Base-by-base conservation (phyloP, 768 basidiomycete species). In the Clathrus columnatus region DNA sequence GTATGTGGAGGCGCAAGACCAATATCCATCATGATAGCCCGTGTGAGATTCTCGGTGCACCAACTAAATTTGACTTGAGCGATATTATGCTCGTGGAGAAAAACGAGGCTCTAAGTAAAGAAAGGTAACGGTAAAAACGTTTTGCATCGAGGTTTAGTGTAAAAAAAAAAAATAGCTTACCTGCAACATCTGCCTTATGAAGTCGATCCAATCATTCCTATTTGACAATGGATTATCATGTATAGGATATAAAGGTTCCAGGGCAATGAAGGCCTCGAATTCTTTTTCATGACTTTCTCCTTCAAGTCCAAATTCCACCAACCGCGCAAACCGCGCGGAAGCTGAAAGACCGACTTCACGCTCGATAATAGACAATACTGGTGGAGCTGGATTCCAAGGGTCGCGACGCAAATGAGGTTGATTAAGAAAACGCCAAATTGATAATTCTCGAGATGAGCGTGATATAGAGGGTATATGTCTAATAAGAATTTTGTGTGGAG, bases 21-120 rank as follows among this genome's bases (percentile, higher is more conserved):
- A 46, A 54, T 54, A 32, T 54, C 52, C 52, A 54, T 54, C 52
- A 44, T 54, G 43, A 54, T 46, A 18, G 42, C 7, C 18, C 11
- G 46, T 23, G 36, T 4, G 17, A 26, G 7, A 11, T 8, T 44
- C 18, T 45, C 42, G 45, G n/a, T 44, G n/a, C 21, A 50, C 23
- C n/a, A 30, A n/a, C 42, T 23, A 54, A 29, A 44, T 18, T 26
- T 26, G 10, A 32, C 43, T 7, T 26, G 41, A n/a, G 52, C 14
- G 30, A 54, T 45, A 46, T 54, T 54, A 27, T 54, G 52, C 36
- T 54, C 52, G 11, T 54, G 52, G 17, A 54, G 52, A 36, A 54
- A 54, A 11, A 54, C 52, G n/a, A 54, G 24, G 43, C 52, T 36
- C 52, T 54, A 32, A 36, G n/a, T 2, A 36, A 36, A 36, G 36